Percentiles rank a stretch among this genome's conserved stretches.
phyloP scores from a whole-genome alignment of 1,284 basidiomycete genomes.

The Somion occarium region DNA sequence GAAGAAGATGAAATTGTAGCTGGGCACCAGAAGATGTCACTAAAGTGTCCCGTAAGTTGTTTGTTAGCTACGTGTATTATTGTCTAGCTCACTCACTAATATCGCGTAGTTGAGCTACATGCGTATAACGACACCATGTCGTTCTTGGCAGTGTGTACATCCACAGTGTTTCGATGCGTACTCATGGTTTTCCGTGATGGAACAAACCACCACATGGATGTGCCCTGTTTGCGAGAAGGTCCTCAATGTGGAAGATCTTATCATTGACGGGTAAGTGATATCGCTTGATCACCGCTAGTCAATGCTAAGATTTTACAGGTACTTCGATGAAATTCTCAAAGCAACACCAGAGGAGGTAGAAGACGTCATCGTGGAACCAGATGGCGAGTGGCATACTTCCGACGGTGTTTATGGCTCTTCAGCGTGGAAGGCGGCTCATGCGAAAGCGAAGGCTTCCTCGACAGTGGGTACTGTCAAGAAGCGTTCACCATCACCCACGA shows the following conservation, averaged over 20 bases:
- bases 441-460: slow-evolving; percentile 26
- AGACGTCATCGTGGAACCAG: slow-evolving; percentile 89
- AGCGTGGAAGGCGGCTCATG: slow-evolving; percentile 60
- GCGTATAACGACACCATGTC: slow-evolving; percentile 82
- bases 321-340: slow-evolving; percentile 80
- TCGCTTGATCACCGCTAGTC: background rate
- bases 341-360: slow-evolving; percentile 78
- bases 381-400: slow-evolving; percentile 92
- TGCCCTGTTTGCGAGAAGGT: slow-evolving; percentile 93
- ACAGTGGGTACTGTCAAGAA: slow-evolving; percentile 27
- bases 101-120: slow-evolving; percentile 75
- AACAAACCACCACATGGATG: slow-evolving; percentile 93
- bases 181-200: slow-evolving; percentile 94
- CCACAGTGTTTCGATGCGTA: slow-evolving; percentile 95
- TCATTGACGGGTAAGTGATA: slow-evolving; percentile 80
- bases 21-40: slow-evolving; percentile 80
- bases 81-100: background rate
- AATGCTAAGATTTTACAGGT: slow-evolving; percentile 39
- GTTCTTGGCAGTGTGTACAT: slow-evolving; percentile 84
- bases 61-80: background rate
- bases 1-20: slow-evolving; percentile 89
- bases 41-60: slow-evolving; percentile 84
- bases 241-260: slow-evolving; percentile 77
- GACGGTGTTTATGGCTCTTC: slow-evolving; percentile 81
- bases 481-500: slow-evolving; percentile 25